Evolutionary conservation across 176 grass and related monocot genomes (phyloP).

Genomic region (Aegilops bicornis): DNA sequence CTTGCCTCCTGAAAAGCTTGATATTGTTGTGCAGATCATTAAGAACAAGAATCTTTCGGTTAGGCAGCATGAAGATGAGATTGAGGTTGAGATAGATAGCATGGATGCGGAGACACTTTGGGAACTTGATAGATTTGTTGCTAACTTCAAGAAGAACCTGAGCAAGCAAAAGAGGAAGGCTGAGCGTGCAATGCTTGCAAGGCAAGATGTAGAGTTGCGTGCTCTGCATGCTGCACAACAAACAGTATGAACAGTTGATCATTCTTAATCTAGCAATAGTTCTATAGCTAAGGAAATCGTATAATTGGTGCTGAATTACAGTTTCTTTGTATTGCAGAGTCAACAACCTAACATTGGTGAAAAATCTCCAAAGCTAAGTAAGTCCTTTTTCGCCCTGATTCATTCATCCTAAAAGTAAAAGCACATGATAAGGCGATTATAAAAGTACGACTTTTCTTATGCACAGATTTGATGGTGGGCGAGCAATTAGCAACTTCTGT

Average conservation of each 20-base stretch:
- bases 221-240: conserved; percentile 47
- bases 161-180: conserved; percentile 97
- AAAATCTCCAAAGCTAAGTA: conserved; percentile 46
- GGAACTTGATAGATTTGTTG: conserved; percentile 95
- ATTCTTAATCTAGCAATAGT: background rate
- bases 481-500: conserved; percentile 39
- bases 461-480: background rate
- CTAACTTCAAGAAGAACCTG: conserved; percentile 94
- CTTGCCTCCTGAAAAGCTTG: conserved; percentile 77
- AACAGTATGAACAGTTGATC: conserved; percentile 41
- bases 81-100: conserved; percentile 99
- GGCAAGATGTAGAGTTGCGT: conserved; percentile 46
- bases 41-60: conserved; percentile 88
- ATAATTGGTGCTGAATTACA: background rate
- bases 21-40: conserved; percentile 84
- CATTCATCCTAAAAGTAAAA: conserved; percentile 14
- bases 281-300: background rate
- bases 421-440: background rate
- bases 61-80: conserved; percentile 94
- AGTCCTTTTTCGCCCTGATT: conserved; percentile 3
- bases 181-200: conserved; percentile 80
- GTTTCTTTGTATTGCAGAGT: conserved; percentile 32
- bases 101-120: conserved; percentile 95
- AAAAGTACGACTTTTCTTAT: background rate
- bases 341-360: conserved; percentile 32